phyloP scores from a whole-genome alignment of 192 early-diverging fungal species.

The Coemansia sp. region DNA sequence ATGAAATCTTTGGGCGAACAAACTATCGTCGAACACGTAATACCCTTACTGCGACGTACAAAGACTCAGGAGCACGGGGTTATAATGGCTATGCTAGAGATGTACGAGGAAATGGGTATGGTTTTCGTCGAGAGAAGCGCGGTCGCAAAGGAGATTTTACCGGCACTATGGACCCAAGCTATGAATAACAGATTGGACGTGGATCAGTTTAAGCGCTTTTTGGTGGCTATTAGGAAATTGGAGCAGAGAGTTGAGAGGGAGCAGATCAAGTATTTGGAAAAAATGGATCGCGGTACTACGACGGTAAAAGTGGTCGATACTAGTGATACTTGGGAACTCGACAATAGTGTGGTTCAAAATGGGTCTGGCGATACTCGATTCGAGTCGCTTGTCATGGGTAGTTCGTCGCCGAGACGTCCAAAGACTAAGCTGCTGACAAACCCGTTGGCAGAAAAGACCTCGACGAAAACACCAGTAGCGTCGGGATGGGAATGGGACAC shows the following conservation, averaged over 20 bases:
- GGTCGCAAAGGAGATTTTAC: conserved; percentile 74
- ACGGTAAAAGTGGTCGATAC: not conserved
- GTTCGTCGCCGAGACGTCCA: not conserved
- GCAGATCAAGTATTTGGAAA: conserved; percentile 61
- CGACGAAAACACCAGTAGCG: not conserved
- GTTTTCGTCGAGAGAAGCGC: conserved; percentile 69
- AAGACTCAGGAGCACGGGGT: conserved; percentile 76
- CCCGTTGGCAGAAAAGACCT: conserved; percentile 11
- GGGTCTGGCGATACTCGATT: not conserved
- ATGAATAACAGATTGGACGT: conserved; percentile 70
- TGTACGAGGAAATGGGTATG: conserved; percentile 75
- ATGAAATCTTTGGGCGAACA: conserved; percentile 66
- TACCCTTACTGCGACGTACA: conserved; percentile 76
- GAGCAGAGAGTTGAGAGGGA: conserved; percentile 59
- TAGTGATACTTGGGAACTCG: not conserved
- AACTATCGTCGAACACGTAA: conserved; percentile 69
- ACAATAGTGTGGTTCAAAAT: not conserved
- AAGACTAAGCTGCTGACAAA: conserved; percentile 4
- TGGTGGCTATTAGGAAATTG: conserved; percentile 59
- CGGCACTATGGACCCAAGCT: conserved; percentile 73
- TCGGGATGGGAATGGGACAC: conserved; percentile 47
- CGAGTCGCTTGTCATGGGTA: conserved; percentile 17
- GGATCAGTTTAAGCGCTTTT: conserved; percentile 70
- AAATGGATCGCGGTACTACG: conserved; percentile 39
- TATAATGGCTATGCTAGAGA: conserved; percentile 71